These are phyloP conservation scores for Limonium bicolor DNA, from an alignment of 148 eudicot species.

Conservation along the genomic window DNA sequence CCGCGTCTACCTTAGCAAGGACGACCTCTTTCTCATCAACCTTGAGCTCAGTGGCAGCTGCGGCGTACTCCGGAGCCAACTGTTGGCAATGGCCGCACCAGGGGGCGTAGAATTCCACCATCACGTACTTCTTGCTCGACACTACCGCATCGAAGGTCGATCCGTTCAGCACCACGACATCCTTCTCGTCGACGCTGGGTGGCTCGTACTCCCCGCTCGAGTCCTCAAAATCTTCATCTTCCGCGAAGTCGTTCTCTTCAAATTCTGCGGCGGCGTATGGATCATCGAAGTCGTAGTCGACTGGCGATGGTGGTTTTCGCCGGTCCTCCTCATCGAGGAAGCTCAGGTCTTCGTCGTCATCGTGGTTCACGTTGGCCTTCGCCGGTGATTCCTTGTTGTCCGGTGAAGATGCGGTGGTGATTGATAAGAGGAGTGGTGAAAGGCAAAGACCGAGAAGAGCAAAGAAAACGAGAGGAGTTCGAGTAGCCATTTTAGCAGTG, in stretches of 20 bases:
- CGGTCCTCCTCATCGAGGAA: conserved; percentile 31
- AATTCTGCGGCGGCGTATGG: conserved; percentile 7
- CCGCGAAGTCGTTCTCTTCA: conserved; percentile 25
- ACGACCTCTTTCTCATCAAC: conserved; percentile 25
- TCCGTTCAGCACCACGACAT: conserved; percentile 45
- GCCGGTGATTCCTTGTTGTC: neutral
- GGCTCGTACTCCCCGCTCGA: conserved; percentile 13
- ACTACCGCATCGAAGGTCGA: conserved; percentile 36
- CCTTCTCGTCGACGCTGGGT: conserved; percentile 42
- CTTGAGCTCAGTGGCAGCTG: conserved; percentile 70
- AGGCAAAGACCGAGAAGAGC: conserved; percentile 7
- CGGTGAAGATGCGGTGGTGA: neutral
- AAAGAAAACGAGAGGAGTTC: conserved; percentile 5
- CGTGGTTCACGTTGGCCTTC: too few species aligned
- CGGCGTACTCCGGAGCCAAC: conserved; percentile 72
- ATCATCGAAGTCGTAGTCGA: conserved; percentile 19
- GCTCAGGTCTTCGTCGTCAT: conserved; percentile 54
- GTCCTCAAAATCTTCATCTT: conserved; percentile 42
- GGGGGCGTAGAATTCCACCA: conserved; percentile 94
- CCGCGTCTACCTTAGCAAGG: conserved; percentile 79
- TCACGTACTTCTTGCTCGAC: conserved; percentile 27
- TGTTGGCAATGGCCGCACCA: conserved; percentile 90
- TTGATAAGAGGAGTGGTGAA: conserved; percentile 8
- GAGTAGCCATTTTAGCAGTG: conserved; percentile 11
- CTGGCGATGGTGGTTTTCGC: conserved; percentile 11